Conservation (phyloP, 441 rosid genomes). For the Metrosideros polymorpha region DNA sequence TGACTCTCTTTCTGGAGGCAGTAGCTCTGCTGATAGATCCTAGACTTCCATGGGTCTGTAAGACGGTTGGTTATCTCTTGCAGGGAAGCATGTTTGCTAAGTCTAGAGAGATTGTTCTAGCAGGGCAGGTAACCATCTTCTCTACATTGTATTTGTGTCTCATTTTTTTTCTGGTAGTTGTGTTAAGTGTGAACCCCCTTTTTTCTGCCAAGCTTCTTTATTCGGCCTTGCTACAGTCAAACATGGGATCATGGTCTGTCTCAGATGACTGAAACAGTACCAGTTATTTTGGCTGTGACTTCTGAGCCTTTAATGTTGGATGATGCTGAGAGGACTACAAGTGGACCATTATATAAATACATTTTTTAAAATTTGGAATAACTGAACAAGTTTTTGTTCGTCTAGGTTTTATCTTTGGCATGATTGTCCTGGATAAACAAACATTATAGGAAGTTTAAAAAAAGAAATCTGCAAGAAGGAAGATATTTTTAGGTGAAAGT, state of each 20-base stretch:
- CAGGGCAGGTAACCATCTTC: conserved; percentile 42
- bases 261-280: not conserved
- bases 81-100: conserved; percentile 45
- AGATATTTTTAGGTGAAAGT: not conserved
- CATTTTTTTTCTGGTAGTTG: not conserved
- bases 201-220: not conserved
- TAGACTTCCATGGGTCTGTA: conserved; percentile 89
- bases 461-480: not conserved
- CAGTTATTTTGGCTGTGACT: not conserved
- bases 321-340: not conserved
- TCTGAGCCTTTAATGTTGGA: not conserved
- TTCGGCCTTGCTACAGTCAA: not conserved
- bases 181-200: not conserved
- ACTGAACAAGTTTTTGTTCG: not conserved
- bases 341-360: not conserved
- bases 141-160: not conserved
- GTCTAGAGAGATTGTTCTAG: conserved; percentile 58
- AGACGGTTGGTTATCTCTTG: conserved; percentile 56
- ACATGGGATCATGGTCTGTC: not conserved
- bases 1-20: conserved; percentile 59
- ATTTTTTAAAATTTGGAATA: not conserved
- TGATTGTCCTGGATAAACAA: not conserved
- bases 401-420: not conserved
- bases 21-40: conserved; percentile 58
- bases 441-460: not conserved